Evolutionary conservation across 2,329 filamentous ascomycete species (phyloP), one percentile per base, ranked within the genome.

Genomic region (Claviceps sorghi): DNA sequence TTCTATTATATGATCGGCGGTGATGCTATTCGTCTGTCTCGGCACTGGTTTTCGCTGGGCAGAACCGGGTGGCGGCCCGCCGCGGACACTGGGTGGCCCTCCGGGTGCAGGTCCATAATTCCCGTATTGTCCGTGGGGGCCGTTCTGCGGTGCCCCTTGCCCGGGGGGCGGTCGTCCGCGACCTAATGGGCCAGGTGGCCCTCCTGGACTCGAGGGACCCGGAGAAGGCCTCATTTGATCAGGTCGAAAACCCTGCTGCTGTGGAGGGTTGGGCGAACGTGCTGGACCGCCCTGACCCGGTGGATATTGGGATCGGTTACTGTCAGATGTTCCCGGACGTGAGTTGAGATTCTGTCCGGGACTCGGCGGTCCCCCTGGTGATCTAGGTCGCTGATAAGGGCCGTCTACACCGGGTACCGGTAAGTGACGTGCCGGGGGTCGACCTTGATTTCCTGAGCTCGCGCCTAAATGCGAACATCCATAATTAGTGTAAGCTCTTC

Each of bases 401-500:
- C 67, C 64, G 59, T 68, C 67, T 52, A 70, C 65, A 8, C 69
- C 67, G n/a, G 70, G 64, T 43, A 70, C 65, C 22, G 70, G 69
- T 22, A 72, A 62, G 15, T 43, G 46, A 43, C 65, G 68, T 48
- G 68, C 65, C 45, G 59, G 62, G 44, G 66, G 57, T 50, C 62
- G 64, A 56, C 65, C 62, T 53, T 66, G 62, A 53, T 63, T 61
- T 44, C 67, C 65, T 43, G 65, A 62, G 57, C 62, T 74, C 63
- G 77, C 59, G 72, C 64, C 76, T 75, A 79, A 72, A 70, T 68
- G 74, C 68, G 73, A 73, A 60, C 71, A 68, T 65, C 69, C 68
- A 61, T 71, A 62, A 69, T 81, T 77, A 75, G 77, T 72, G 73
- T 69, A 70, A 61, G 69, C 72, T 63, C 73, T 73, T 60, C 72